Base-by-base conservation (phyloP, 2,329 filamentous ascomycete genomes). In the Penicillium brevicompactum region DNA sequence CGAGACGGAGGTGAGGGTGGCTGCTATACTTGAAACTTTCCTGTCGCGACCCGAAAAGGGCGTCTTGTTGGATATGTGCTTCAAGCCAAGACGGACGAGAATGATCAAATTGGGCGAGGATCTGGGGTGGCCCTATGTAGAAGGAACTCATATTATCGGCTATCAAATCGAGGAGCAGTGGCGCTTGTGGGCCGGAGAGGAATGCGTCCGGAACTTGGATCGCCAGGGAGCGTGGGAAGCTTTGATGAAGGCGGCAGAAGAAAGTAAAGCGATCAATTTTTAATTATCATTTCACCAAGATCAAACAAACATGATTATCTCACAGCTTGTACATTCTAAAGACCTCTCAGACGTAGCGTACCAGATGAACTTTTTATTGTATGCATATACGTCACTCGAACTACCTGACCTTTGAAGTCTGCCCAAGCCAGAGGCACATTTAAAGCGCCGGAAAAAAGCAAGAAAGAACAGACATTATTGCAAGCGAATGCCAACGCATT, bases 41-140 rank as follows among this genome's bases (percentile, higher is more conserved):
- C 61, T 76, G 1, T 55, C 55, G 11, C 52, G 63, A 3, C 44
- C 61, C 0, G 41, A 65, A 9, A 73, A 68, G 52, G 74, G 74
- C 0, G 67, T 76, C 2, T 51, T 77, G 52, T 55, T 76, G 32
- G 75, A 78, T 43, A 76, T 78, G 75, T 78, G 76, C 57, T 78
- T 74, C 61, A 77, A 78, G 60, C 76, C 74, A 1, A 57, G 72
- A n/a, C 65, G 67, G 7, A 77, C 74, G 2, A 64, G 74, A 18
- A 59, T 51, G 53, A 60, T 62, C 10, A 61, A 61, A 24, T 41
- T 59, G 31, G 56, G 56, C 1, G 58, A 61, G 41, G 37, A 38
- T 3, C 27, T 63, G 11, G 54, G 16, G 9, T 61, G 56, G 54
- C 58, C 60, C 3, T 56, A 51, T 11, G 60, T 61, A 2, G 60